Evolutionary conservation across 2,329 filamentous ascomycete genomes (phyloP), one percentile per base, ranked within the genome.

Genomic region (Chaetomiaceae sp.): DNA sequence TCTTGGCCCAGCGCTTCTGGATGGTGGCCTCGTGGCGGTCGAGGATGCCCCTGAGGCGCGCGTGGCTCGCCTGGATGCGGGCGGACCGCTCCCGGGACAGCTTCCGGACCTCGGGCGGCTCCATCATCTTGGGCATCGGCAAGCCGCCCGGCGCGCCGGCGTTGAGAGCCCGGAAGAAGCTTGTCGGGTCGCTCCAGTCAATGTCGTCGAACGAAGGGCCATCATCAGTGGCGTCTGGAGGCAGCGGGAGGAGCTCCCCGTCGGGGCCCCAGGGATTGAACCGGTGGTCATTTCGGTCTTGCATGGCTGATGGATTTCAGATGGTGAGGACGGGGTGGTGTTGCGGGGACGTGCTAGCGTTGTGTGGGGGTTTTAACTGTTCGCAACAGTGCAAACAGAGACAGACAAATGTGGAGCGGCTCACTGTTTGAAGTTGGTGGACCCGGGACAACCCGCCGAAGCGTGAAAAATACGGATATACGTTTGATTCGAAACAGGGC

Each of bases 1-100:
- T 82, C 60, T 82, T 82, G 3, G 60, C 55, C 80, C 80, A 85
- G 36, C 80, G 72, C 56, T 73, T 79, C 49, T 73, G 72, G 11
- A 84, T 74, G 0, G 70, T 73, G 1, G 64, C 65, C 60, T 84
- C 78, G 45, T 81, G 75, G 4, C 78, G 72, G 37, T 73, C 64
- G 2, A 83, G 51, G 5, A 80, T 77, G 1, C 63, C 62, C 11
- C 66, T 65, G 7, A 80, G 63, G 3, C 40, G 52, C 6, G 19
- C 37, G 47, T 33, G 33, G 15, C 14, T 46, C 33, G 31, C 33
- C 20, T 8, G 14, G 44, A 54, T 39, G 31, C n/a, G 25, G 12
- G 4, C 33, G 12, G 51, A 37, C 19, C 39, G 42, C 22, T 54
- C 31, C 33, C 34, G 29, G 34, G 29, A 40, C n/a, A 39, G 29